These are phyloP conservation scores for Fusarium sambucinum DNA, from an alignment of 2,329 filamentous ascomycete species.

Conservation along the genomic window DNA sequence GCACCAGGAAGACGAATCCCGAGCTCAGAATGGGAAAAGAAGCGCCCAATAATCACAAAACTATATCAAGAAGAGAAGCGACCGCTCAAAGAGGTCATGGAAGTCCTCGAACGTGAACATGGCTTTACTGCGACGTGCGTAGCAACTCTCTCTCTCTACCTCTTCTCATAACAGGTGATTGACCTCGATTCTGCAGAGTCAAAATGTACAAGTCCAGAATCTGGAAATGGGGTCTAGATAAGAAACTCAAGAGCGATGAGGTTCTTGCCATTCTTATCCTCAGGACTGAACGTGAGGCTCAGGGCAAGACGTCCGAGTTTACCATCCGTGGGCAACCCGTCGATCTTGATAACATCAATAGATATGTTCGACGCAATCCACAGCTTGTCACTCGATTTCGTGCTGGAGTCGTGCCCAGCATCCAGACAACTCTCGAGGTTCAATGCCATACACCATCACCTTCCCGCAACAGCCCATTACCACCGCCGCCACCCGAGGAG, in stretches of 20 bases:
- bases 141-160: not conserved
- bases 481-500: slow-evolving; percentile 42
- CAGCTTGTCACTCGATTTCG: slow-evolving; percentile 50
- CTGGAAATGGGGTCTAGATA: slow-evolving; percentile 58
- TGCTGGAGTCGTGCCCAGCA: slow-evolving; percentile 49
- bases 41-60: slow-evolving; percentile 53
- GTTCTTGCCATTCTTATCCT: slow-evolving; percentile 55
- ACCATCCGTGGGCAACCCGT: slow-evolving; percentile 56
- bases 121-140: slow-evolving; percentile 57
- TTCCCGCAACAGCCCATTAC: slow-evolving; percentile 35
- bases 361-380: slow-evolving; percentile 57
- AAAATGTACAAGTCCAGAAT: slow-evolving; percentile 60
- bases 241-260: slow-evolving; percentile 58
- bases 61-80: slow-evolving; percentile 58
- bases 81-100: slow-evolving; percentile 57
- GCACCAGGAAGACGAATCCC: slow-evolving; percentile 51
- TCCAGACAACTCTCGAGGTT: slow-evolving; percentile 51
- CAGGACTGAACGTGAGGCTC: slow-evolving; percentile 53
- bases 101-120: slow-evolving; percentile 54
- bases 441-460: slow-evolving; percentile 51
- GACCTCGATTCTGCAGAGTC: slow-evolving; percentile 45
- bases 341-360: slow-evolving; percentile 56
- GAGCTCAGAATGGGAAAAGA: slow-evolving; percentile 52
- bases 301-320: slow-evolving; percentile 52
- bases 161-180: not conserved